Evolutionary conservation across 148 eudicot genomes (phyloP).

Genomic region (Fallopia convolvulus): DNA sequence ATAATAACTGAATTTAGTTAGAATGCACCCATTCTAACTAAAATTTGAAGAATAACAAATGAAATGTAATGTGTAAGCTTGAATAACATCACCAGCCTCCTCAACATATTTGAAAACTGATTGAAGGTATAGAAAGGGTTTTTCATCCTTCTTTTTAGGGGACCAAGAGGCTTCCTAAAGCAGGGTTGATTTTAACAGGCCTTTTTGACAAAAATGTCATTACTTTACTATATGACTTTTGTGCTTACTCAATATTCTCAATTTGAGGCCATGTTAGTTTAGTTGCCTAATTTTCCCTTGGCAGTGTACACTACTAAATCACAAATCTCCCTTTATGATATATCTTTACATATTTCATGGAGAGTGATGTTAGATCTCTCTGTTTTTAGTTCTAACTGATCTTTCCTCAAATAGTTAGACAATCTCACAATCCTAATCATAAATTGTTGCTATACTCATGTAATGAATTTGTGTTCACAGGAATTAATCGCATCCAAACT

Average conservation of each 20-base stretch:
- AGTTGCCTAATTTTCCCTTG: neutral
- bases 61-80: too few species aligned
- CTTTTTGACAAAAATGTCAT: slow-evolving; percentile 10
- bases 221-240: slow-evolving; percentile 4
- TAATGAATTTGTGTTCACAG: neutral
- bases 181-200: neutral
- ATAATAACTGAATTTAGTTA: too few species aligned
- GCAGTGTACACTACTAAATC: neutral
- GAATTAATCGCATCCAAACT: too few species aligned
- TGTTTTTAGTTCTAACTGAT: neutral
- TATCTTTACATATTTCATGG: neutral
- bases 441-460: neutral
- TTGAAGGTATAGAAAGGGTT: neutral
- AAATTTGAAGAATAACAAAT: too few species aligned
- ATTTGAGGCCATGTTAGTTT: neutral
- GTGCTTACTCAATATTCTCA: neutral
- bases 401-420: neutral
- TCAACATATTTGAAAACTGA: neutral
- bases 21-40: too few species aligned
- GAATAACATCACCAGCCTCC: neutral
- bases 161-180: neutral
- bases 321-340: neutral
- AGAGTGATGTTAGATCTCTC: slow-evolving; percentile 5
- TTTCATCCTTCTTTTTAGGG: neutral
- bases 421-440: too few species aligned